These are phyloP conservation scores for Lasiodiplodia hormozganensis DNA, from an alignment of 2,329 filamentous ascomycete genomes.

Conservation along the genomic window DNA sequence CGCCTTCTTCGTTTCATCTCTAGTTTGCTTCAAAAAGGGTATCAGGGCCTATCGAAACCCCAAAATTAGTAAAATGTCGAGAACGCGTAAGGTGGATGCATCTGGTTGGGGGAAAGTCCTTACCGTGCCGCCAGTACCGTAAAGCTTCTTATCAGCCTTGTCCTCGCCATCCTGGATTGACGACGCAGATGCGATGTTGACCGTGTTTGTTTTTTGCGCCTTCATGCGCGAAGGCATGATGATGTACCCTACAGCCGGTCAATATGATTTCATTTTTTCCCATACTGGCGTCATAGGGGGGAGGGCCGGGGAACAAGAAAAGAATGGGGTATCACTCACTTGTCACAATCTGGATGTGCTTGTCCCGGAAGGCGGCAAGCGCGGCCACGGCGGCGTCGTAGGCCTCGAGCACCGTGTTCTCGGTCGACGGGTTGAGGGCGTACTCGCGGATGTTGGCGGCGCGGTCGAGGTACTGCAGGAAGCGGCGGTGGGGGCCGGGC, in stretches of 20 bases:
- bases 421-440: conserved; percentile 44
- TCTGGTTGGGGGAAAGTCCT: conserved; percentile 29
- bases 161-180: conserved; percentile 33
- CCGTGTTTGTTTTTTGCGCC: conserved; percentile 25
- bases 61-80: conserved; percentile 55
- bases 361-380: conserved; percentile 57
- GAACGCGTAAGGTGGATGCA: conserved; percentile 40
- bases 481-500: conserved; percentile 60
- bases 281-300: too few species aligned
- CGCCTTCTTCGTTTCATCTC: conserved; percentile 58
- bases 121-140: conserved; percentile 51
- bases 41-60: conserved; percentile 57
- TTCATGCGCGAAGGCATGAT: conserved; percentile 50
- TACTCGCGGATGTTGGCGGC: conserved; percentile 56
- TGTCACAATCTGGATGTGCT: conserved; percentile 61
- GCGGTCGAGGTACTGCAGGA: conserved; percentile 54
- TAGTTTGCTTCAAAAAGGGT: conserved; percentile 59
- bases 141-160: conserved; percentile 36
- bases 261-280: background rate
- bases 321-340: background rate
- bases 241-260: conserved; percentile 53
- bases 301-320: too few species aligned
- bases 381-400: conserved; percentile 56
- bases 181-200: conserved; percentile 16
- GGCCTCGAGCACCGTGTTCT: conserved; percentile 47